Base-by-base conservation (phyloP, 345 rosid species). In the Arabidopsis thaliana region DNA sequence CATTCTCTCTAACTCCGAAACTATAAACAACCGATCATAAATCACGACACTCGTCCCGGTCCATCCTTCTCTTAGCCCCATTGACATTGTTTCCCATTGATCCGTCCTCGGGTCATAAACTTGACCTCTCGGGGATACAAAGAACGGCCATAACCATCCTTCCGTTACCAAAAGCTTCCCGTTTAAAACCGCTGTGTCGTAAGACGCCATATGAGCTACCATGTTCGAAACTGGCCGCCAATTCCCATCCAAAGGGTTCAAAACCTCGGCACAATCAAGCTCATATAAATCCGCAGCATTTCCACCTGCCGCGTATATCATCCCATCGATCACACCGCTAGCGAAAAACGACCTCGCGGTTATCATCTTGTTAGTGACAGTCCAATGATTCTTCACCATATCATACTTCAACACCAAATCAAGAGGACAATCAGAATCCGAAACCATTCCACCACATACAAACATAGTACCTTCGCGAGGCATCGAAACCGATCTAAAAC, bases 121-220 rank as follows among this genome's bases (percentile, higher is more conserved):
- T 67, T 86, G 96, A 58, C 98, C 98, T 62, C 98, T 79, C 0
- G 96, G 98, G 37, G 93, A 88, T 30, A 90, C 90, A 57, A 81
- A 80, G 71, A 93, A 93, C 2, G 98, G 98, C 96, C 96, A 93
- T 71, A 93, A 69, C 98, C 98, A 93, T 59, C 98, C 98, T 83
- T 90, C 96, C 0, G 98, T 90, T 8, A 93, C 95, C 14, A 90
- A 84, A 48, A 93, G 89, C 75, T 87, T 90, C 44, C 98, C 96
- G 22, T 87, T 81, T 16, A 90, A 84, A 71, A 93, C 96, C 0
- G 95, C 93, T 20, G 96, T 78, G 76, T 93, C 93, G 49, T 89
- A 93, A 10, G 95, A 85, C 22, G 93, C 88, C 98, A 93, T 93
- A 45, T 86, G 82, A 1, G 91, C 69, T 4, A 89, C 89, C 98